Conservation (phyloP, 1,284 basidiomycete genomes). For the Tilletia caries region DNA sequence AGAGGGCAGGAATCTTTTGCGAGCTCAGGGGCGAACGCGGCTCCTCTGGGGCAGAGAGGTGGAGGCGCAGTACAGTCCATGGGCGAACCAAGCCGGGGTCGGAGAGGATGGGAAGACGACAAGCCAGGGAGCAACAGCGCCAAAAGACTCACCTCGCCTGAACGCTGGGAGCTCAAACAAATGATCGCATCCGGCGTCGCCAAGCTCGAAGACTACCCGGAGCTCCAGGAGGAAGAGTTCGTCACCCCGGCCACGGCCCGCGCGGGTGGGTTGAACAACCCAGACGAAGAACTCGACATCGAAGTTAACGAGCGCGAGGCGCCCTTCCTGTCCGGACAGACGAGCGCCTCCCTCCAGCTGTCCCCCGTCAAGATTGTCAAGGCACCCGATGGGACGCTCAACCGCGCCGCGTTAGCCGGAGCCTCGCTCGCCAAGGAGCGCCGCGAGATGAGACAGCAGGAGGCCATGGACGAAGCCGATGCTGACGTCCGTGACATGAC, state of each 20-base stretch:
- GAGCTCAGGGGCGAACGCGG: conserved; percentile 58
- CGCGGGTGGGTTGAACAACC: conserved; percentile 26
- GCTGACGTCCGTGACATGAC: conserved; percentile 88
- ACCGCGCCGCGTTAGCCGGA: conserved; percentile 89
- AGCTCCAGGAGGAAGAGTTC: conserved; percentile 70
- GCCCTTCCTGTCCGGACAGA: conserved; percentile 91
- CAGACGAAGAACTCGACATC: conserved; percentile 77
- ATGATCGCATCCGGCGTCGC: conserved; percentile 92
- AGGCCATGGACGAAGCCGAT: conserved; percentile 89
- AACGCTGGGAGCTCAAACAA: conserved; percentile 99
- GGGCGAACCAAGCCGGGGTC: conserved; percentile 3
- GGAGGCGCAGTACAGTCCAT: too few species aligned
- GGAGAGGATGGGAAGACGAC: conserved; percentile 25
- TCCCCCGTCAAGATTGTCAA: conserved; percentile 87
- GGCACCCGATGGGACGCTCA: conserved; percentile 67
- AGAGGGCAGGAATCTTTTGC: conserved; percentile 28
- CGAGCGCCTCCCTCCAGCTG: conserved; percentile 86
- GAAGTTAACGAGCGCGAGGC: conserved; percentile 97
- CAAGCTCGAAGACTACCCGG: conserved; percentile 89
- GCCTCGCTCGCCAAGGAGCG: conserved; percentile 91
- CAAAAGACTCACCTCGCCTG: conserved; percentile 89
- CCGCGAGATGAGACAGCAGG: conserved; percentile 86
- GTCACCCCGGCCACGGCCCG: conserved; percentile 36
- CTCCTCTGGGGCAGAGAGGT: conserved; percentile 48
- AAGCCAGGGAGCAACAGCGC: conserved; percentile 57